A percentile compares a stretch with the other conserved stretches of the same genome.
Conservation (phyloP, 1,139 yeast species). For the Pichia norvegensis region DNA sequence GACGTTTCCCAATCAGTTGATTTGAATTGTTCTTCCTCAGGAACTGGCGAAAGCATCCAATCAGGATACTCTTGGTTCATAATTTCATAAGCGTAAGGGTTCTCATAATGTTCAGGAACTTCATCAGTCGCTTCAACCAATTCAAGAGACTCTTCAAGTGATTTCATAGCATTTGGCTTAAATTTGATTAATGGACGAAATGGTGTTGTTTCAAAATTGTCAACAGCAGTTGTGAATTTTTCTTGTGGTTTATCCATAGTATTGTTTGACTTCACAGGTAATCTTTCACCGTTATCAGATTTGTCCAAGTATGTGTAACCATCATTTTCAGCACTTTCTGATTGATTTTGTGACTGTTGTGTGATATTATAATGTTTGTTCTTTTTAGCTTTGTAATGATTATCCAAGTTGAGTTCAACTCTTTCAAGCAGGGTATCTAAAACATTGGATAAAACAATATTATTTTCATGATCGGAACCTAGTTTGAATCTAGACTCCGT, state of each 20-base stretch:
- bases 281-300: conserved; percentile 16
- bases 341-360: background rate
- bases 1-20: conserved; percentile 61
- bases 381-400: conserved; percentile 24
- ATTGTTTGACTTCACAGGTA: conserved; percentile 26
- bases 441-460: conserved; percentile 57
- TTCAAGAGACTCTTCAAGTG: conserved; percentile 44
- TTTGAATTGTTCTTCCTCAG: conserved; percentile 37
- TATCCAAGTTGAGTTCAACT: conserved; percentile 59
- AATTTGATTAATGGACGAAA: conserved; percentile 62
- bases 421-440: conserved; percentile 71
- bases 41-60: conserved; percentile 34
- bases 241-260: conserved; percentile 67
- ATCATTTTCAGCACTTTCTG: conserved; percentile 6
- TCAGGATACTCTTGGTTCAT: conserved; percentile 63
- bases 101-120: conserved; percentile 57
- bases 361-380: background rate
- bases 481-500: conserved; percentile 23
- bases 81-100: conserved; percentile 82
- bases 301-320: conserved; percentile 46
- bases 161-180: conserved; percentile 63
- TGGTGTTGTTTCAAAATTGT: conserved; percentile 60
- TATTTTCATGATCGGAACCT: conserved; percentile 40
- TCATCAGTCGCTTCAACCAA: conserved; percentile 36
- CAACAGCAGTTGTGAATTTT: conserved; percentile 48